Evolutionary conservation across 2,329 filamentous ascomycete genomes (phyloP).

Genomic region (Colletotrichum lentis): DNA sequence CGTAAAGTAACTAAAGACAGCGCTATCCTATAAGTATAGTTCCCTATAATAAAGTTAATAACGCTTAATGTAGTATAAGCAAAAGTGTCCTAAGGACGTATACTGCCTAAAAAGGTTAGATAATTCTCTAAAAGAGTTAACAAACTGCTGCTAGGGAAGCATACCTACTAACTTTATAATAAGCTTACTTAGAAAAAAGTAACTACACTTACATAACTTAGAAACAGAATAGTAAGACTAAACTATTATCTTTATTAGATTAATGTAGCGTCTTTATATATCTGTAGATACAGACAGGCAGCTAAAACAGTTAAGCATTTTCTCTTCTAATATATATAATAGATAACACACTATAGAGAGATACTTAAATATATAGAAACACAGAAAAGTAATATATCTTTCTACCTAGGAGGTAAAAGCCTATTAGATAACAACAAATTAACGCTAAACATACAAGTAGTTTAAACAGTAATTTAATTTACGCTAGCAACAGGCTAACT

Average conservation of each 20-base stretch:
- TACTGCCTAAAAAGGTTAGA: background rate
- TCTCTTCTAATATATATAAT: background rate
- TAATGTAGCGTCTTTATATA: background rate
- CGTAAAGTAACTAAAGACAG: too few species aligned
- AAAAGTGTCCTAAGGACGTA: background rate
- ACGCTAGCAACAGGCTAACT: background rate
- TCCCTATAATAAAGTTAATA: background rate
- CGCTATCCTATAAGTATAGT: background rate
- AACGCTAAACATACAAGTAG: background rate
- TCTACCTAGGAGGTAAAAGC: conserved; percentile 1
- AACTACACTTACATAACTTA: background rate
- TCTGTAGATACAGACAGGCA: background rate
- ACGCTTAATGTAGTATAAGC: background rate
- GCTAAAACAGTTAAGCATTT: background rate
- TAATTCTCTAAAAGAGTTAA: background rate
- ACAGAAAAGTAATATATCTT: background rate
- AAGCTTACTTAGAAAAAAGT: background rate
- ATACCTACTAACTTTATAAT: background rate
- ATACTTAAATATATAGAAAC: background rate
- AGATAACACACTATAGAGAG: background rate
- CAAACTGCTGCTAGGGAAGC: background rate
- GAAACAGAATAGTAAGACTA: background rate
- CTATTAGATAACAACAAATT: background rate
- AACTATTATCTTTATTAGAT: background rate
- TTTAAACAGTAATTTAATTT: background rate